These are phyloP conservation scores for Skeletonema potamos DNA, from an alignment of 108 stramenopile species.

Conservation along the genomic window DNA sequence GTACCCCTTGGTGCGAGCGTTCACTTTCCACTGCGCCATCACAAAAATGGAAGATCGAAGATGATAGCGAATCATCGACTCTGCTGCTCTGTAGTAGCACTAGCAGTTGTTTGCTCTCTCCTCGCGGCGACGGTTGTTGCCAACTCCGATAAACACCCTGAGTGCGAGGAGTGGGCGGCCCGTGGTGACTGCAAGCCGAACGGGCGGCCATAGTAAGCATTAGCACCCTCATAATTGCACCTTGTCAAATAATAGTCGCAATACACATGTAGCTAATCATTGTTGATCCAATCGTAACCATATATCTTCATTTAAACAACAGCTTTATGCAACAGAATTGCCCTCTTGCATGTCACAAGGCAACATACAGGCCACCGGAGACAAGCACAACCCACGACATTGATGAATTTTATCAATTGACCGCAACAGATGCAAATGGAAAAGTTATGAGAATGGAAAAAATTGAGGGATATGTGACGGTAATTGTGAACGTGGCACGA, in stretches of 20 bases:
- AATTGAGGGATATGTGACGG: conserved; percentile 48
- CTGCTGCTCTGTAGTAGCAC: neutral
- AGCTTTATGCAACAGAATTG: conserved; percentile 47
- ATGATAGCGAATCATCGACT: neutral
- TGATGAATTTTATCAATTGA: conserved; percentile 40
- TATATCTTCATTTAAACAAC: neutral
- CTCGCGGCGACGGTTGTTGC: neutral
- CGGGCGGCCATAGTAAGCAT: conserved; percentile 38
- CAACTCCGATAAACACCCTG: neutral
- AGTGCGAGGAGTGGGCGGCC: conserved; percentile 37
- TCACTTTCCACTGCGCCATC: too few species aligned
- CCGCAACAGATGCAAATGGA: conserved; percentile 32
- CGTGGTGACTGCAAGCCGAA: conserved; percentile 33
- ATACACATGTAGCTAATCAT: too few species aligned
- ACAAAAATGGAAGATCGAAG: neutral
- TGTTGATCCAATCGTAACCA: neutral
- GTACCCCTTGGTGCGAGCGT: too few species aligned
- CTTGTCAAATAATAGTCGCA: too few species aligned
- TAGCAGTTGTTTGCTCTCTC: neutral
- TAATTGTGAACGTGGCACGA: conserved; percentile 40
- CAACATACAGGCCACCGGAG: conserved; percentile 18
- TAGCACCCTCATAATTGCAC: too few species aligned
- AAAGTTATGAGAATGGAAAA: conserved; percentile 19
- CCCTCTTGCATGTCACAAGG: conserved; percentile 31
- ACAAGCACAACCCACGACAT: conserved; percentile 10